Conservation (phyloP, 441 rosid genomes). For the Adansonia gregorii region DNA sequence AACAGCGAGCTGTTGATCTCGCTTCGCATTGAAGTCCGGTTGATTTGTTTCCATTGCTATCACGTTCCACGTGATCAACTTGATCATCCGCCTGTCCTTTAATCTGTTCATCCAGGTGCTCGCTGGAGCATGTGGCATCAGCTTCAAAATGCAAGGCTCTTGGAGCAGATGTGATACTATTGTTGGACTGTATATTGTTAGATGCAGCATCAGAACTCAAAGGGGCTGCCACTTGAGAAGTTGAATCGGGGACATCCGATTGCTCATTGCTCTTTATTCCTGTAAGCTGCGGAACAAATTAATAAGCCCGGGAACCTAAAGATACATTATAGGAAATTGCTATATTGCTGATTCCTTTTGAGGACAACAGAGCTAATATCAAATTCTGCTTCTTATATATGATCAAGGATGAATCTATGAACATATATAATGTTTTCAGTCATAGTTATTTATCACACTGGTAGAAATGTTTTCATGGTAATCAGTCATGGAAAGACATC, state of each 20-base stretch:
- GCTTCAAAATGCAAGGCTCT: constrained; percentile 16
- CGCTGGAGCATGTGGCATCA: not conserved
- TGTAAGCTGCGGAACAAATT: constrained; percentile 19
- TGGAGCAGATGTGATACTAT: not conserved
- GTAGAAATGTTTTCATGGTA: not conserved
- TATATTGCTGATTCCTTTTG: not conserved
- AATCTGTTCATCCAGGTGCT: constrained; percentile 1
- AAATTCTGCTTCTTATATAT: not conserved
- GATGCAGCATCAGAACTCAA: not conserved
- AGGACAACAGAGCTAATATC: not conserved
- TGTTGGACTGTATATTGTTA: not conserved
- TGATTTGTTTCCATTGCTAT: not conserved
- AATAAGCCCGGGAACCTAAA: not conserved
- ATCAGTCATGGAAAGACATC: not conserved
- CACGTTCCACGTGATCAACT: not conserved
- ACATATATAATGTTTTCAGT: not conserved
- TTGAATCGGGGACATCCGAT: not conserved
- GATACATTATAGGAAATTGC: not conserved
- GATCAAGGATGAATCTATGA: not conserved
- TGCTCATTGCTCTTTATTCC: constrained; percentile 13
- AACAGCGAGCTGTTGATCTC: not conserved
- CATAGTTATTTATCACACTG: not conserved
- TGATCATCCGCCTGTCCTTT: not conserved
- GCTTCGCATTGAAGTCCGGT: not conserved
- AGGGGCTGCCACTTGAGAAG: not conserved